Evolutionary conservation across 2,329 filamentous ascomycete species (phyloP).

Genomic region (Microdochium trichocladiopsis): DNA sequence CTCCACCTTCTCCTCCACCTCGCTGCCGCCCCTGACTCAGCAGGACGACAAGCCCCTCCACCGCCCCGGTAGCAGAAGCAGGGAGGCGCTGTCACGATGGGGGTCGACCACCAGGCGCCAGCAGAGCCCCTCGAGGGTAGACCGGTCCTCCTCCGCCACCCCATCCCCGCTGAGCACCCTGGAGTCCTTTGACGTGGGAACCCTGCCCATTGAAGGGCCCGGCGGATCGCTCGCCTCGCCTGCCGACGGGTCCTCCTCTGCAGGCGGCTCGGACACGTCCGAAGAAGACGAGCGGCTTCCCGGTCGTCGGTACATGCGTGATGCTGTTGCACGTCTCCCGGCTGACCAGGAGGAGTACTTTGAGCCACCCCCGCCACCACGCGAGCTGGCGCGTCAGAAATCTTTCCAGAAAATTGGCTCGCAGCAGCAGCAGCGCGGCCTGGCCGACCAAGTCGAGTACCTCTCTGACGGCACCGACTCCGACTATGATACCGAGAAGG

Average conservation of each 20-base stretch:
- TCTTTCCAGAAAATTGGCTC: too few relatives aligned
- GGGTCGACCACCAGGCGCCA: too few relatives aligned
- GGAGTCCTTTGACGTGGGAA: background rate
- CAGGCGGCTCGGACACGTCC: background rate
- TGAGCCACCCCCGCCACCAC: background rate
- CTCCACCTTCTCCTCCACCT: background rate
- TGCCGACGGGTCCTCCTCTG: background rate
- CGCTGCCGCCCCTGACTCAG: background rate
- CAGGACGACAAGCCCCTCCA: background rate
- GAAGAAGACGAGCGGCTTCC: background rate
- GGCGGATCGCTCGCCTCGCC: background rate
- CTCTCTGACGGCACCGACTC: background rate
- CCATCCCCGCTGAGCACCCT: background rate
- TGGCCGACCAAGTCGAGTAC: background rate
- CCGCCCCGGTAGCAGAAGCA: background rate
- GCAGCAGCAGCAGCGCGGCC: background rate
- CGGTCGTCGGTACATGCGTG: background rate
- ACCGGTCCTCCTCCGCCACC: background rate
- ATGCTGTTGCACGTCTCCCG: background rate
- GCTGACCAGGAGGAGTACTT: background rate
- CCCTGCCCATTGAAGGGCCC: background rate
- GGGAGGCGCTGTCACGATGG: too few relatives aligned
- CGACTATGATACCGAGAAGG: background rate
- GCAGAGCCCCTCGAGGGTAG: background rate
- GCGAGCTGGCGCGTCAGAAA: background rate